Evolutionary conservation across 345 rosid species (phyloP).

Genomic region (Dipteronia sinensis): DNA sequence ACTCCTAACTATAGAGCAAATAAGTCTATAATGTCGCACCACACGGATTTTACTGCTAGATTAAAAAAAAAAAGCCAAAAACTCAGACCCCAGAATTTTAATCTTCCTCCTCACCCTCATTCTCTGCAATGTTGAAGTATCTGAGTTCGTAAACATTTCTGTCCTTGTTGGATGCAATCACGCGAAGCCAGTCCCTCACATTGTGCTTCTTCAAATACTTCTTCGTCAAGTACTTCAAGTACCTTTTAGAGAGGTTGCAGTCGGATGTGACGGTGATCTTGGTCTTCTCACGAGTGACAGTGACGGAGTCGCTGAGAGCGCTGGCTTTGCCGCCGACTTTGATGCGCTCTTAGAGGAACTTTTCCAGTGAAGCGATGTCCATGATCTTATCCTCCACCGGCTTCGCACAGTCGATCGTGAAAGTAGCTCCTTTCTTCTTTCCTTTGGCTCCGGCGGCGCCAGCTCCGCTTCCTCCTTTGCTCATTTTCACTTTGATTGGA

Average conservation of each 20-base stretch:
- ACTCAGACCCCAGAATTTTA: conserved; percentile 26
- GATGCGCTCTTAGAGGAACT: conserved; percentile 81
- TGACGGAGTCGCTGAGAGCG: conserved; percentile 64
- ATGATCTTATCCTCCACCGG: conserved; percentile 78
- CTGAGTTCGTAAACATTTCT: conserved; percentile 80
- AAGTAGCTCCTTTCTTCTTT: conserved; percentile 65
- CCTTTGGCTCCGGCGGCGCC: conserved; percentile 35
- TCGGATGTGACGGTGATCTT: conserved; percentile 71
- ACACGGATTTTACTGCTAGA: background rate
- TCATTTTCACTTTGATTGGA: conserved; percentile 25
- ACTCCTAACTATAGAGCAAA: conserved; percentile 2
- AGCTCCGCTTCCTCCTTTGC: conserved; percentile 31
- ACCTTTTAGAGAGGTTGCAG: conserved; percentile 77
- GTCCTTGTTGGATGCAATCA: conserved; percentile 85
- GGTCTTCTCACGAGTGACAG: conserved; percentile 51
- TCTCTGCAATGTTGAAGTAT: conserved; percentile 96
- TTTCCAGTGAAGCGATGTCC: conserved; percentile 78
- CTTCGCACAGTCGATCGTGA: conserved; percentile 70
- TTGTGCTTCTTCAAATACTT: conserved; percentile 93
- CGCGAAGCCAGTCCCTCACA: conserved; percentile 94
- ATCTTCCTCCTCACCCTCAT: conserved; percentile 91
- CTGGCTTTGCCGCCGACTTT: conserved; percentile 89
- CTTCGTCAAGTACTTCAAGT: conserved; percentile 87
- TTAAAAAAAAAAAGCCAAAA: background rate
- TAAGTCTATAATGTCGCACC: background rate